phyloP scores from a whole-genome alignment of 1,284 basidiomycete species.

The Cutaneotrichosporon mucoides region DNA sequence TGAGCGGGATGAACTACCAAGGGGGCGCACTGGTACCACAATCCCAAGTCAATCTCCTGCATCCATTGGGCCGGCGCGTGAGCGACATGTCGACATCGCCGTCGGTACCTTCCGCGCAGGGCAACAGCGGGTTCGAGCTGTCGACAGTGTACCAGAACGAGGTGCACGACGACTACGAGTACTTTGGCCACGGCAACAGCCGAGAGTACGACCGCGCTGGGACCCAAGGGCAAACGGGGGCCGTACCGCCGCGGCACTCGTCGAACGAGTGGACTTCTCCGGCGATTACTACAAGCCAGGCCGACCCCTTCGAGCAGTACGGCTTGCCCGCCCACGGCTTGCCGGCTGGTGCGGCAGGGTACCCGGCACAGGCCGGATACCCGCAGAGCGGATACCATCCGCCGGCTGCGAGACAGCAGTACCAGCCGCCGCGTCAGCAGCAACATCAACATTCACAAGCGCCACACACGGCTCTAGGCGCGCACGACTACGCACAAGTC shows the following conservation, averaged over 20 bases:
- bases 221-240: too few relatives aligned
- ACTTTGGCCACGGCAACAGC: neutral
- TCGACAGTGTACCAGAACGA: neutral
- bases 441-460: too few relatives aligned
- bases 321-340: too few relatives aligned
- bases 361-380: neutral
- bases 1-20: too few relatives aligned
- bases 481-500: neutral
- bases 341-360: neutral
- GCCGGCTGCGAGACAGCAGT: neutral
- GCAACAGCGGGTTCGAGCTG: neutral
- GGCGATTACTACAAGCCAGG: neutral
- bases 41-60: too few relatives aligned
- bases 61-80: neutral
- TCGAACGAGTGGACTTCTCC: neutral
- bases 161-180: neutral
- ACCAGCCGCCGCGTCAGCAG: neutral
- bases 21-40: neutral
- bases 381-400: too few relatives aligned
- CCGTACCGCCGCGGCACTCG: neutral
- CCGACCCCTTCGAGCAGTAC: neutral
- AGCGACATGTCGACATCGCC: slow-evolving; percentile 1
- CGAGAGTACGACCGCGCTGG: neutral
- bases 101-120: neutral
- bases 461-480: neutral